phyloP scores from a whole-genome alignment of 345 rosid genomes.

The Eucalyptus cloeziana region DNA sequence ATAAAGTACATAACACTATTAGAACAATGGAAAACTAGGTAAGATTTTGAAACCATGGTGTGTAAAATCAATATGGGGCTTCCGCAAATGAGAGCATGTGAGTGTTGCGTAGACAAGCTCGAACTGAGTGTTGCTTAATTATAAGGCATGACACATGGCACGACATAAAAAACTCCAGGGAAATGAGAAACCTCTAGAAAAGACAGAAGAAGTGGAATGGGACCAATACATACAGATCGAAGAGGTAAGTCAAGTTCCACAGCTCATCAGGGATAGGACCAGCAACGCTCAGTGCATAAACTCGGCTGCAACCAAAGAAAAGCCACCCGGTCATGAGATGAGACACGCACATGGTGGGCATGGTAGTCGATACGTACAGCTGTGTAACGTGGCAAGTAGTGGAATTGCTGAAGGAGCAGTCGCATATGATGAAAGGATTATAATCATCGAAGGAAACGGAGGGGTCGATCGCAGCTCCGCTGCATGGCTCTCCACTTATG shows the following conservation, averaged over 20 bases:
- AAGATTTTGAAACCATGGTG: neutral
- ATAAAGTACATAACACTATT: slow-evolving; percentile 3
- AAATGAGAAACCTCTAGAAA: too few species aligned
- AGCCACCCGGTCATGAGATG: neutral
- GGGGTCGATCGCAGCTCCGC: slow-evolving; percentile 21
- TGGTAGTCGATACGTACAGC: slow-evolving; percentile 1
- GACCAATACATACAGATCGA: slow-evolving; percentile 15
- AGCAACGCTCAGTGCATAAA: slow-evolving; percentile 7
- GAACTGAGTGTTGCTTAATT: too few species aligned
- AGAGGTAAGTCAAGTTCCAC: slow-evolving; percentile 29
- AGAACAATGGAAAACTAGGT: neutral
- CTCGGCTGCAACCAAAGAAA: slow-evolving; percentile 10
- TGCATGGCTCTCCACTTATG: neutral
- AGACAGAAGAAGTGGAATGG: neutral
- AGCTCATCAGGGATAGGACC: slow-evolving; percentile 42
- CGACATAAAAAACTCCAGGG: too few species aligned
- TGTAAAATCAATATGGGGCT: neutral
- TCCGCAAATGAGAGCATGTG: neutral
- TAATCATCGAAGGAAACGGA: slow-evolving; percentile 7
- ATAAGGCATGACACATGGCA: too few species aligned
- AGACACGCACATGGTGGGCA: neutral
- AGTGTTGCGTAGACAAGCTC: neutral
- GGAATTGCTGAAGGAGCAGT: slow-evolving; percentile 16
- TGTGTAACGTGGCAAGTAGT: slow-evolving; percentile 29
- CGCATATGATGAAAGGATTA: slow-evolving; percentile 53